Base-by-base conservation (phyloP, 2,329 filamentous ascomycete genomes). In the Claviceps quebecensis region DNA sequence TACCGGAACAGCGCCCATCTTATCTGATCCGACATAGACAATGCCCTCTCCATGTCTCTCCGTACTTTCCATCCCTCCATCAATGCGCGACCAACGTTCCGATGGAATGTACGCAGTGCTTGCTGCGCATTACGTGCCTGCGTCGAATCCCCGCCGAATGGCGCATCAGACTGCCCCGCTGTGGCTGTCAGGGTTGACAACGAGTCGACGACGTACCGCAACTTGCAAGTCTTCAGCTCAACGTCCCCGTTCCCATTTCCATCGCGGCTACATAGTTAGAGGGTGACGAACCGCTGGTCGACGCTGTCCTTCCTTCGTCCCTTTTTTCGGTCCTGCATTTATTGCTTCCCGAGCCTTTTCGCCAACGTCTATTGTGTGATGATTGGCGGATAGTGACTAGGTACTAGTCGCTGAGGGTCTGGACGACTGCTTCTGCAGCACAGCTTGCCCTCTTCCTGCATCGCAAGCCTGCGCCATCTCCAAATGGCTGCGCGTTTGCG, bases 401-500 rank as follows among this genome's bases (percentile, higher is more conserved):
- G n/a, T n/a, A 11, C 9, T 11, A 44, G 19, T 44, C 16, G 41
- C 22, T 44, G 41, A 29, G 29, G 29, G 29, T 11, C 29, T 34
- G 29, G 29, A 43, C 41, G 41, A 44, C 41, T n/a, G 14, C 41
- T 34, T 34, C 9, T 34, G 29, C 9, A 34, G 29, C 38, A 40
- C 38, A 40, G 38, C 38, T 17, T 17, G 38, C 38, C 41, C 13
- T 26, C n/a, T 23, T 23, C 9, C 29, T 34, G 29, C 29, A 34
- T 34, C 29, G 29, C 29, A 34, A 34, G 29, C 29, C 29, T 34
- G 29, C 29, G 29, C 29, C 29, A 44, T 16, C 22, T 46, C 50
- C 62, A 62, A 68, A 68, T 68, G 65, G 63, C 65, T 55, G 59
- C 61, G 62, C 59, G 61, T 13, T 45, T 51, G 52, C 52, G 52